Base-by-base conservation (phyloP, 2,329 filamentous ascomycete genomes). In the Beauveria scarabaeidicola region DNA sequence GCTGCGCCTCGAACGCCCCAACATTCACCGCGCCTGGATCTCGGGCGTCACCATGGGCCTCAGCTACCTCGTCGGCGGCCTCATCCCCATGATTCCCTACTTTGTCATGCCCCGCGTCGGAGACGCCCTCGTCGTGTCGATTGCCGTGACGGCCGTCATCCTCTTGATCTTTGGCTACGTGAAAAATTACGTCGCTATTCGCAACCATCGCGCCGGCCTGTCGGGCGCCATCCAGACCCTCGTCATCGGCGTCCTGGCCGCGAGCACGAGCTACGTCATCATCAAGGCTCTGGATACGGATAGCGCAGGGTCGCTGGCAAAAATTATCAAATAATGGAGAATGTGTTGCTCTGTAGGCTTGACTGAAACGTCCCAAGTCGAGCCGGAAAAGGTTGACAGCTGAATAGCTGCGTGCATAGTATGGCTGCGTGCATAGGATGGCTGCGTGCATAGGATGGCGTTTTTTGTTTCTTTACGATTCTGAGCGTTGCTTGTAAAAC, bases 1-100 rank as follows among this genome's bases (percentile, higher is more conserved):
- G 64, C 74, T 82, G 56, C 74, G 73, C 62, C 74, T 81, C 47
- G 74, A 77, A 62, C 73, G 78, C 64, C 74, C 69, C 63, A 73
- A 72, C 67, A 74, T 71, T 32, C 73, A 74, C 66, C 68, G 75
- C 63, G 71, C 82, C 66, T 69, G 78, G 70, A 70, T 83, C 48
- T 86, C 82, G 0, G 87, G 85, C 2, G 63, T 85, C 27, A 89
- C 84, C 9, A 87, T 90, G 66, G 84, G 86, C 0, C 66, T 84
- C 17, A 85, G 85, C 40, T 90, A 90, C 69, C 85, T 90, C 56
- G 70, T 89, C 23, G 87, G 87, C 21, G 87, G 87, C 0, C 75
- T 89, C 58, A 80, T 90, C n/a, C 87, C 87, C 15, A 78, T 90
- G 66, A 72, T 88, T 46, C 87, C 87, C 0, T 90, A 90, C 72